These are phyloP conservation scores for Fusarium mangiferae DNA, from an alignment of 2,329 filamentous ascomycete genomes.

Conservation along the genomic window DNA sequence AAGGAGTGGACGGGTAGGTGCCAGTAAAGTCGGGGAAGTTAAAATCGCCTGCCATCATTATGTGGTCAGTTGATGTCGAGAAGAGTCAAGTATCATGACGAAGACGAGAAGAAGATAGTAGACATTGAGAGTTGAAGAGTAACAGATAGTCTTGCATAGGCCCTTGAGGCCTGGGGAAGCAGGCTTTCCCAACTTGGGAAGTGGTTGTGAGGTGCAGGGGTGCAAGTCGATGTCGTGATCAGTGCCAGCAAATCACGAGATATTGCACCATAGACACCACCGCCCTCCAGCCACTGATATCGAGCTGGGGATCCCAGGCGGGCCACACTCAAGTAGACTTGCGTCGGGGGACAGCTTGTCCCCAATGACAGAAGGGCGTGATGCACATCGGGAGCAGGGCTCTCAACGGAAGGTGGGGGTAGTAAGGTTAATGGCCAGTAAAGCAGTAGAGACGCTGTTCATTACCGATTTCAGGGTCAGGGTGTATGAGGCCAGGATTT, in stretches of 20 bases:
- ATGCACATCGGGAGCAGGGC: conserved; percentile 32
- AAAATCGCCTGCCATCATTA: conserved; percentile 66
- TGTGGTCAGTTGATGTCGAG: conserved; percentile 42
- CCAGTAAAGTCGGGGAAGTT: conserved; percentile 65
- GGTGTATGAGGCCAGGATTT: conserved; percentile 24
- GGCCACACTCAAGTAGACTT: conserved; percentile 39
- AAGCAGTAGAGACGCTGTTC: conserved; percentile 26
- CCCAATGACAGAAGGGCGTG: conserved; percentile 30
- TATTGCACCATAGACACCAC: conserved; percentile 69
- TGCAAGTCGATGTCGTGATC: conserved; percentile 43
- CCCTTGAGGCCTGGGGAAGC: conserved; percentile 33
- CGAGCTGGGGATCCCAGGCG: conserved; percentile 26
- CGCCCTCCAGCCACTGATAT: conserved; percentile 50
- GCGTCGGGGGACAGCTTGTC: conserved; percentile 38
- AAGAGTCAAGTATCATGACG: conserved; percentile 39
- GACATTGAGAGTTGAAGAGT: conserved; percentile 33
- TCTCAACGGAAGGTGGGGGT: conserved; percentile 29
- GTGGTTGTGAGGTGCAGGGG: conserved; percentile 39
- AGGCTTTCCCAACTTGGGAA: conserved; percentile 43
- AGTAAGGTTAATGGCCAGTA: conserved; percentile 6
- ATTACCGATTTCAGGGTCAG: conserved; percentile 15
- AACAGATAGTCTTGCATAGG: conserved; percentile 35
- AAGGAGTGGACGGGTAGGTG: conserved; percentile 61
- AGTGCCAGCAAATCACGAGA: conserved; percentile 61
- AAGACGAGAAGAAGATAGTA: conserved; percentile 25